These are phyloP conservation scores for Penicillium ochrochloron DNA, from an alignment of 495 filamentous ascomycete species.

Conservation along the genomic window DNA sequence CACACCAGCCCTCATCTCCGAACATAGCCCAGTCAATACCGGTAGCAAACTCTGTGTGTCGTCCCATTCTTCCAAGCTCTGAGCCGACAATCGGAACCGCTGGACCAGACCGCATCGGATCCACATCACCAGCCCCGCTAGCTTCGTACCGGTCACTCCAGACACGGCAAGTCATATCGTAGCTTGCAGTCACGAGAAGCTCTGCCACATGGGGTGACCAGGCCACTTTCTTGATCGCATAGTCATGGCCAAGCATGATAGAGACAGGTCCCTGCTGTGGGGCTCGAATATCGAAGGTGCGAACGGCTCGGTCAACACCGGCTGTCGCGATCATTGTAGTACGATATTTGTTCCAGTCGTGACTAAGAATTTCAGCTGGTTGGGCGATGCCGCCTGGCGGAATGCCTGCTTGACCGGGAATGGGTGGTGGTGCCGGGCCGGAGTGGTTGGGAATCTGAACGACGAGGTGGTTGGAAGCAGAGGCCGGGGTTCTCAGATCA, in stretches of 20 bases:
- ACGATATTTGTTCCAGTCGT: conserved; percentile 99
- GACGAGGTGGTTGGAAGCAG: conserved; percentile 80
- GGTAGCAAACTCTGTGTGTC: conserved; percentile 95
- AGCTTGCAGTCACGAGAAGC: conserved; percentile 83
- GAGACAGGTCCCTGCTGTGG: conserved; percentile 70
- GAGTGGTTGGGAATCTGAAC: conserved; percentile 78
- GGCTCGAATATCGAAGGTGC: conserved; percentile 85
- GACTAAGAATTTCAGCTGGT: conserved; percentile 84
- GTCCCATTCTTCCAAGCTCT: conserved; percentile 85
- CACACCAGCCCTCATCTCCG: conserved; percentile 93
- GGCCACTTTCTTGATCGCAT: conserved; percentile 79
- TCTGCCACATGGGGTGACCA: conserved; percentile 93
- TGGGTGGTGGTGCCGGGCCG: conserved; percentile 48
- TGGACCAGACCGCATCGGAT: conserved; percentile 46
- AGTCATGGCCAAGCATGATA: conserved; percentile 82
- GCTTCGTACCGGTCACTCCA: conserved; percentile 76
- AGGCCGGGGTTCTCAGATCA: conserved; percentile 82
- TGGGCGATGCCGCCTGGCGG: conserved; percentile 37
- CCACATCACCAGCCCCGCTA: conserved; percentile 52
- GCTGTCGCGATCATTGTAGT: conserved; percentile 80
- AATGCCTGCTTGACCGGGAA: conserved; percentile 42
- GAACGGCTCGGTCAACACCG: conserved; percentile 85
- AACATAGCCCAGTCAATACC: conserved; percentile 98
- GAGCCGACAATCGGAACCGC: conserved; percentile 54
- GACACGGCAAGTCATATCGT: conserved; percentile 95